phyloP scores from a whole-genome alignment of 2,329 filamentous ascomycete species.

The Nakataea oryzae region DNA sequence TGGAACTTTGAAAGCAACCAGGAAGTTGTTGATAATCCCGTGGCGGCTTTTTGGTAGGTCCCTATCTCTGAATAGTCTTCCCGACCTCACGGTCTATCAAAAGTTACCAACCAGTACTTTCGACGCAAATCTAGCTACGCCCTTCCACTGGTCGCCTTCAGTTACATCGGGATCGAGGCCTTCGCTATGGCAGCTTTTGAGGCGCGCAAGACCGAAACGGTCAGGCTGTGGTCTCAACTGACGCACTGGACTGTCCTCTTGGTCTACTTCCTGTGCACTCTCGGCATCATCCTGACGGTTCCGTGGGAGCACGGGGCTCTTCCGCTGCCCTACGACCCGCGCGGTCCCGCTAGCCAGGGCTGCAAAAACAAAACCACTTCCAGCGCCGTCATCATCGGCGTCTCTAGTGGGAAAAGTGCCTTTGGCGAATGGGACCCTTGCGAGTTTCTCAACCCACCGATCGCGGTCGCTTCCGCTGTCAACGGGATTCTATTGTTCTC shows the following conservation, averaged over 20 bases:
- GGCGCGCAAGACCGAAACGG: conserved; percentile 5
- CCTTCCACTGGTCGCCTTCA: conserved; percentile 8
- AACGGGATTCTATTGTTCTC: conserved; percentile 6
- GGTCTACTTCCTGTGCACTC: background rate
- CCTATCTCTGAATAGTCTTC: background rate
- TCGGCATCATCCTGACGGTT: background rate
- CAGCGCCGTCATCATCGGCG: background rate
- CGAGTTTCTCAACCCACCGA: no score
- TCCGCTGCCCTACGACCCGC: background rate
- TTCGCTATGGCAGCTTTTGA: conserved; percentile 11
- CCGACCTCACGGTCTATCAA: background rate
- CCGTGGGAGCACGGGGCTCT: background rate
- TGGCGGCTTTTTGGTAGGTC: conserved; percentile 6
- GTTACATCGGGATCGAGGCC: conserved; percentile 10
- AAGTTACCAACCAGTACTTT: background rate
- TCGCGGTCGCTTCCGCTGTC: conserved; percentile 1
- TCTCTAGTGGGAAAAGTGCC: background rate
- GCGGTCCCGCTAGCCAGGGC: background rate
- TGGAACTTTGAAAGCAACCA: background rate
- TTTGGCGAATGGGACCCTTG: no score
- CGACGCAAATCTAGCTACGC: conserved; percentile 6
- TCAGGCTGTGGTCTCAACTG: background rate
- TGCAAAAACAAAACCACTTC: background rate
- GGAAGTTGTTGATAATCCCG: background rate
- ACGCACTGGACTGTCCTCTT: background rate